Base-by-base conservation (phyloP, 1,284 basidiomycete species). In the Puccinia triticina region DNA sequence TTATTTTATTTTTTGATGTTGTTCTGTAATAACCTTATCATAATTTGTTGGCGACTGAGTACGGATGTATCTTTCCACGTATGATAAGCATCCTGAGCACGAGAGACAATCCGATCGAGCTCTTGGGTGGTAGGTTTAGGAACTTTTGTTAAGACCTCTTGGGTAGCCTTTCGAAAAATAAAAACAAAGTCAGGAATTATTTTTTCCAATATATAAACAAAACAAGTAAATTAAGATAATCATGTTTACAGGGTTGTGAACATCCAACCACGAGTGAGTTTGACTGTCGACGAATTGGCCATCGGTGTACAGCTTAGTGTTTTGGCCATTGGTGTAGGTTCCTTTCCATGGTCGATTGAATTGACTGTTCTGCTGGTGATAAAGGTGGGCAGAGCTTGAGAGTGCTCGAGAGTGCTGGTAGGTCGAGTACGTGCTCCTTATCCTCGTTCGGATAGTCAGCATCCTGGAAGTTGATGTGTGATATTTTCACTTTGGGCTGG, bases 21-120 rank as follows among this genome's bases (percentile, higher is more conserved):
- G 21, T 46, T 43, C 12, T 43, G 21, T 32, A 86, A 91, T 83
- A 85, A 95, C 94, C 95, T 94, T 84, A 98, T 89, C 84, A 93
- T 93, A 87, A 97, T 93, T 83, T 92, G 90, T 87, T 99, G 96
- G 69, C 96, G 91, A 75, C 91, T 91, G 83, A 99, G 89, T 61
- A 98, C 90, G 84, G 92, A 94, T 21, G 94, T 92, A 76, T 90
- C 90, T 86, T 93, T 93, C 96, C 96, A 99, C 2, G 92, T 90
- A 86, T 94, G 92, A 90, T 91, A 97, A 1, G 96, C 96, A 82
- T 92, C 89, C n/a, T 92, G 91, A 23, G 96, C 95, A 74, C 93
- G 91, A 83, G 92, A 90, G 8, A 94, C 92, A n/a, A 96, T 95
- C 82, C 91, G 90, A 55, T 92, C 90, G 86, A 98, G 96, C 88